Evolutionary conservation across 2,329 filamentous ascomycete genomes (phyloP), one percentile per base, ranked within the genome.

Genomic region (Rhynchosporium agropyri): DNA sequence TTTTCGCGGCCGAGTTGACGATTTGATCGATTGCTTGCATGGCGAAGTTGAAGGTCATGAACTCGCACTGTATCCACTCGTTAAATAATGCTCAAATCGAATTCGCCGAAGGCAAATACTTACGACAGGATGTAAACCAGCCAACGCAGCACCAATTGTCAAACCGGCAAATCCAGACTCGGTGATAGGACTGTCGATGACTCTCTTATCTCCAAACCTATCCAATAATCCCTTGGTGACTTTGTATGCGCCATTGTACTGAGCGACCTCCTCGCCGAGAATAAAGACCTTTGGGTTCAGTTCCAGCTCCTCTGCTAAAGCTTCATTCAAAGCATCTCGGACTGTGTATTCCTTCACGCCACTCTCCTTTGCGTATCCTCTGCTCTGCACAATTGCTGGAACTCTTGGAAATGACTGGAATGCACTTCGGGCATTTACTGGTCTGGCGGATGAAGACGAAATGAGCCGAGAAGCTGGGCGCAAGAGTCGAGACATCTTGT

Each of bases 31-130:
- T 99, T 77, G 95, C 92, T 83, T 99, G 95, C 95, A 99, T 99
- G 79, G 95, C 94, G 77, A 98, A 98, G 87, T 99, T 99, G 88
- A 97, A 98, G 75, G 95, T 99, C 95, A 99, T 99, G 85, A 99
- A 99, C 83, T 99, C 95, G 86, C 90, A 95, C 91, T 95, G 70
- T 46, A 61, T 58, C 54, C 62, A 61, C 46, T 61, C 45, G 67
- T 67, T 61, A 70, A 67, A 64, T 58, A 45, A 54, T 45, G 49
- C 51, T 58, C 60, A 49, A 49, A 65, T 42, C 36, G 13, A 38
- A 4, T 46, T 28, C 46, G 58, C 33, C 51, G 46, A 53, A 31
- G 3, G 48, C 33, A 60, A 31, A 36, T 58, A 86, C 91, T 83
- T 83, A 96, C 92, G 72, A 99, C 86, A 66, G 95, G 95, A 81